Percentiles rank a stretch among this genome's conserved stretches.
Evolutionary conservation across 2,329 filamentous ascomycete genomes (phyloP).

Genomic region (Alternaria sp.): DNA sequence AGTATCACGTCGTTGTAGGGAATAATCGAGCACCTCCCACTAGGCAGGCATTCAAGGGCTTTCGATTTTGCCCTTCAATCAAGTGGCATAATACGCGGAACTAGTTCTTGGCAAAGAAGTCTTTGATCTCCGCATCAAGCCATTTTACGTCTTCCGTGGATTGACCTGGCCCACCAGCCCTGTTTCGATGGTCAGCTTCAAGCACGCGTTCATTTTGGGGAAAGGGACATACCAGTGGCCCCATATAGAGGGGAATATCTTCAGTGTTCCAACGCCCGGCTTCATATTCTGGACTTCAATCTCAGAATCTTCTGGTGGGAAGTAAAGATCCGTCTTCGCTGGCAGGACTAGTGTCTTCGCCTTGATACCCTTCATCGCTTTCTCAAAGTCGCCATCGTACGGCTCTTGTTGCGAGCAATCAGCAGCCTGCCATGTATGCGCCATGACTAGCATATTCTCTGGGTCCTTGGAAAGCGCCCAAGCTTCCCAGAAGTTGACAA

Average conservation of each 20-base stretch:
- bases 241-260: slow-evolving; percentile 69
- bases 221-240: slow-evolving; percentile 63
- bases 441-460: slow-evolving; percentile 77
- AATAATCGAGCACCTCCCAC: too few species aligned
- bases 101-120: slow-evolving; percentile 57
- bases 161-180: slow-evolving; percentile 78
- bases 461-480: slow-evolving; percentile 80
- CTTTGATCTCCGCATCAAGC: slow-evolving; percentile 70
- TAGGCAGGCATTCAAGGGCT: too few species aligned
- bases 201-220: neutral
- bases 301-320: slow-evolving; percentile 81
- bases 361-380: slow-evolving; percentile 71
- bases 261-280: slow-evolving; percentile 64
- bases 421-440: slow-evolving; percentile 80
- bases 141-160: slow-evolving; percentile 75
- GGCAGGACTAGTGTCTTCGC: slow-evolving; percentile 77
- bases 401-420: slow-evolving; percentile 74
- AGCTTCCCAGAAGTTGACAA: slow-evolving; percentile 77
- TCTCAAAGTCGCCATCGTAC: slow-evolving; percentile 72
- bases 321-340: slow-evolving; percentile 79
- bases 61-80: too few species aligned
- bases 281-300: slow-evolving; percentile 74
- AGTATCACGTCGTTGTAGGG: too few species aligned
- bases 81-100: neutral
- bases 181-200: slow-evolving; percentile 27